These are phyloP conservation scores for Samsoniella hepiali DNA, from an alignment of 2,329 filamentous ascomycete species.

Conservation along the genomic window DNA sequence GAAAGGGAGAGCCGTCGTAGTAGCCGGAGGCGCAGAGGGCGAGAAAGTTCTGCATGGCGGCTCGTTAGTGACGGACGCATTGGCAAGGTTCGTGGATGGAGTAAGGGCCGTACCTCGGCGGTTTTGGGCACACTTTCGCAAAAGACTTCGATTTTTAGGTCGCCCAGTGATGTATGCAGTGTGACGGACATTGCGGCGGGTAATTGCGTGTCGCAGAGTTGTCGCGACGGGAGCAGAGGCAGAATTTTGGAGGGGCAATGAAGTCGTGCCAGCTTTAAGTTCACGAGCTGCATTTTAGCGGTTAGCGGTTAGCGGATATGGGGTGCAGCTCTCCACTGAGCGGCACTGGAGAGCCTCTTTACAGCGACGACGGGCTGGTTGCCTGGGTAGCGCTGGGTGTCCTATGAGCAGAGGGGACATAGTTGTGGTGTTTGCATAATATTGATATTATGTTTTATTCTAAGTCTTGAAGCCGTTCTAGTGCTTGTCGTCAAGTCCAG, in stretches of 20 bases:
- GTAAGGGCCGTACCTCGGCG: conserved; percentile 58
- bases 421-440: no score
- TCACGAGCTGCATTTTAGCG: background rate
- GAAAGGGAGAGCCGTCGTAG: conserved; percentile 73
- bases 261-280: background rate
- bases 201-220: background rate
- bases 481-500: no score
- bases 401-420: no score
- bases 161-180: conserved; percentile 83
- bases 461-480: no score
- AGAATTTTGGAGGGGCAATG: conserved; percentile 6
- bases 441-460: no score
- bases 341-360: background rate
- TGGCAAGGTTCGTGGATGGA: background rate
- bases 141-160: conserved; percentile 94
- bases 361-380: no score
- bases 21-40: conserved; percentile 77
- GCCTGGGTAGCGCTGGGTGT: no score
- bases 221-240: background rate
- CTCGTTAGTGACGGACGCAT: conserved; percentile 17
- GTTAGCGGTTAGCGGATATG: background rate
- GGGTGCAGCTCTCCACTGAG: background rate
- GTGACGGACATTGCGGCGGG: conserved; percentile 57
- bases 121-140: conserved; percentile 94
- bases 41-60: conserved; percentile 68